Percentiles rank a stretch among this genome's conserved stretches.
Conservation (phyloP, 805 yeast species). For the Torulaspora quercuum region DNA sequence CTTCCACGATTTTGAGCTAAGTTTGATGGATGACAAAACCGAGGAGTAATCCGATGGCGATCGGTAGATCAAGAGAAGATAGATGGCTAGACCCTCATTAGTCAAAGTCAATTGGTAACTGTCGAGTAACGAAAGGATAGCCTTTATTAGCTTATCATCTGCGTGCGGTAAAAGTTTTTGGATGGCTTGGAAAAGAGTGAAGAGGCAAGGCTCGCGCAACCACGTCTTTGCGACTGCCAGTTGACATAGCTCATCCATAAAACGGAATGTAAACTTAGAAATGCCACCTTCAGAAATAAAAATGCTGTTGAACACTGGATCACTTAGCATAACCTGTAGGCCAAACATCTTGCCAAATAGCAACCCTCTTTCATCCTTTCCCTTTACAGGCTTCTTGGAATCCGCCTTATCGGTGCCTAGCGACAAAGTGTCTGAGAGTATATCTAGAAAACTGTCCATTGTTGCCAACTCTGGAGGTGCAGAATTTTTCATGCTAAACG, state of each 20-base stretch:
- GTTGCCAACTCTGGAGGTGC: constrained; percentile 21
- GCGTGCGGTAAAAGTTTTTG: constrained; percentile 27
- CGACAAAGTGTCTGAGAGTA: constrained; percentile 35
- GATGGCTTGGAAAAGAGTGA: constrained; percentile 61
- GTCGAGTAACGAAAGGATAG: constrained; percentile 45
- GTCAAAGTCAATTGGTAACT: constrained; percentile 57
- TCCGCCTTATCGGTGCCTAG: constrained; percentile 40
- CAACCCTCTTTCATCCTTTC: constrained; percentile 76
- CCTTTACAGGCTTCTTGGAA: constrained; percentile 51
- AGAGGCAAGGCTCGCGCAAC: constrained; percentile 80
- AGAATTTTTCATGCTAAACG: constrained; percentile 26
- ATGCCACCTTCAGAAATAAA: constrained; percentile 31
- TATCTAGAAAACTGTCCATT: constrained; percentile 24
- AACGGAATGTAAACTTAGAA: constrained; percentile 37
- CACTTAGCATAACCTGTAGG: constrained; percentile 65
- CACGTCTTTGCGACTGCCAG: constrained; percentile 68
- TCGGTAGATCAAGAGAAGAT: constrained; percentile 38
- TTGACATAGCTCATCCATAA: constrained; percentile 49
- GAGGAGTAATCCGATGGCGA: constrained; percentile 6
- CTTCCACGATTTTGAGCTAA: constrained; percentile 52
- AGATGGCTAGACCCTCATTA: constrained; percentile 77
- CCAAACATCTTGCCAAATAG: constrained; percentile 86
- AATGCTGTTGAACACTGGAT: constrained; percentile 38
- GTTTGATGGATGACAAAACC: constrained; percentile 10
- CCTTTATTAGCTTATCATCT: constrained; percentile 18